phyloP scores from a whole-genome alignment of 2,329 filamentous ascomycete species.

The Colletotrichum tropicicola region DNA sequence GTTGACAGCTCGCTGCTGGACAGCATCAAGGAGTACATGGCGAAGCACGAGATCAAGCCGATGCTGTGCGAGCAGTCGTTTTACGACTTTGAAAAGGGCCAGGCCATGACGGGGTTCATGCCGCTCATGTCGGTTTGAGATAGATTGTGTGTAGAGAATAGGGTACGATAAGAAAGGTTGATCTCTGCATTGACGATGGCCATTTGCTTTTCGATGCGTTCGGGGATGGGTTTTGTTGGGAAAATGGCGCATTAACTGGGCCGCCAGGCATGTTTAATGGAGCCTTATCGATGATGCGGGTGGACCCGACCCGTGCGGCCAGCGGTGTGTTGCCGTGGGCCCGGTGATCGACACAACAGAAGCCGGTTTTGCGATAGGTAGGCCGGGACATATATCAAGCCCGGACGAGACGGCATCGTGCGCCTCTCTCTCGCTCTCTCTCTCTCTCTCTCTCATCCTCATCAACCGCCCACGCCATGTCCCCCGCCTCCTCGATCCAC shows the following conservation, averaged over 20 bases:
- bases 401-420: neutral
- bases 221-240: neutral
- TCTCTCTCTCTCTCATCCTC: neutral
- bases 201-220: neutral
- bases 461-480: conserved; percentile 8
- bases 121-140: neutral
- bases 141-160: neutral
- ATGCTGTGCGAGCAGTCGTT: conserved; percentile 2
- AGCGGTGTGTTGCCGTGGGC: neutral
- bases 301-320: neutral
- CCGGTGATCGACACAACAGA: neutral
- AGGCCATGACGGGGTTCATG: neutral
- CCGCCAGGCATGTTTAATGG: neutral
- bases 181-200: too few species aligned
- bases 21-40: neutral
- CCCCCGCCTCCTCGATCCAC: conserved; percentile 16
- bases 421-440: neutral
- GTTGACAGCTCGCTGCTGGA: neutral
- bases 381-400: neutral
- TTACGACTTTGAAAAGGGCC: neutral
- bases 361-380: neutral
- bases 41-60: neutral
- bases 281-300: too few species aligned
- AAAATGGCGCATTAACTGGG: conserved; percentile 2
- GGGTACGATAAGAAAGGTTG: too few species aligned